Evolutionary conservation across 768 basidiomycete species (phyloP), one percentile per base, ranked within the genome.

Genomic region (Pholiota molesta): DNA sequence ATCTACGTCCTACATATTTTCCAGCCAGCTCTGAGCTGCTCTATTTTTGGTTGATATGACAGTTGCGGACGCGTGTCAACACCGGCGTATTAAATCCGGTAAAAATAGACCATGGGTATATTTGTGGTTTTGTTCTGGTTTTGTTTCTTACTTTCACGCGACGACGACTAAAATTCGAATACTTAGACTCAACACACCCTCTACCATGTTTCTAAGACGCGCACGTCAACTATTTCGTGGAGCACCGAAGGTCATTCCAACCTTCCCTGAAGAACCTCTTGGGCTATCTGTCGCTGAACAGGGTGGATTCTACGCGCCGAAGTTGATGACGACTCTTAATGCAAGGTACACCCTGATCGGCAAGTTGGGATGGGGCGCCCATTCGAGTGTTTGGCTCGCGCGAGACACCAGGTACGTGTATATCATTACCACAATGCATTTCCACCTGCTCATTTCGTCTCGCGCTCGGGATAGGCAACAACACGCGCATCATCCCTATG

Each of bases 231-330:
- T 40, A 14, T 40, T 40, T n/a, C 53, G 26, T 39, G 21, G 16
- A 47, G 26, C 60, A n/a, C 26, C 63, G 29, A 65, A 52, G 37
- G 55, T 56, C 26, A 16, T 39, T 40, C 19, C 28, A 33, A 21
- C 26, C 31, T 67, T 53, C 42, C 65, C 65, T 17, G 65, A 68
- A 53, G 67, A 68, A 40, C 62, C 64, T 14, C 65, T 68, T 28
- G 61, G 59, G 33, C 67, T 68, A 21, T 58, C 67, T 23, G 51
- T 61, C 47, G 60, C 37, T 42, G 28, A 63, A 29, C 57, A n/a
- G 21, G 64, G 61, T 9, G 68, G 68, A 9, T 67, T 64, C 45
- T 67, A 65, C 29, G 68, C 70, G n/a, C 11, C 39, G 11, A 16
- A 14, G 1, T 40, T 40, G 39, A 16, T 10, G n/a, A 5, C 39